phyloP scores from a whole-genome alignment of 345 rosid genomes.

The Eucalyptus pauciflora region DNA sequence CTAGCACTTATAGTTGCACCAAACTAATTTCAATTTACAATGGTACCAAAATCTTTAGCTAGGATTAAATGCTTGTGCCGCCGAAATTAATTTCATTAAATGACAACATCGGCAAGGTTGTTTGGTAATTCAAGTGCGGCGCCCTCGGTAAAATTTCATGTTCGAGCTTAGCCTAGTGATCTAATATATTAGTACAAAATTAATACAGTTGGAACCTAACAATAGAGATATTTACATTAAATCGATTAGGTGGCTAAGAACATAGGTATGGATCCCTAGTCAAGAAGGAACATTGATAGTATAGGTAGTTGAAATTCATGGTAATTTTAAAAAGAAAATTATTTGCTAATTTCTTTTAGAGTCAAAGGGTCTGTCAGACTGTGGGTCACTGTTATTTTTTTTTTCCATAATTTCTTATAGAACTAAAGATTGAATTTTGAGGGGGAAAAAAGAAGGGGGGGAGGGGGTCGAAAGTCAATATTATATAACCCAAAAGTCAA shows the following conservation, averaged over 20 bases:
- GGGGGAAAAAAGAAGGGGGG: not conserved
- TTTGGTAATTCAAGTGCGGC: not conserved
- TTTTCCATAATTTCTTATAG: not conserved
- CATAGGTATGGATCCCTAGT: not conserved
- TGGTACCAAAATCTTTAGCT: not conserved
- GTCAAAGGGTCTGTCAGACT: not conserved
- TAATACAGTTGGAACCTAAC: not conserved
- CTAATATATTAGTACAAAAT: not conserved
- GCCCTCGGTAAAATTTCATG: not conserved
- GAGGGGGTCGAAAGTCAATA: not conserved
- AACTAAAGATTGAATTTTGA: not conserved
- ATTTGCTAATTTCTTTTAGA: not conserved
- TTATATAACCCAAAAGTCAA: not conserved
- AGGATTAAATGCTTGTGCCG: not conserved
- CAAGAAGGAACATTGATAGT: not conserved
- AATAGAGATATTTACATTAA: not conserved
- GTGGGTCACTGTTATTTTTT: not conserved
- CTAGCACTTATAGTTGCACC: not conserved
- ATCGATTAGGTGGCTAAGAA: not conserved
- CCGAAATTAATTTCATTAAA: not conserved
- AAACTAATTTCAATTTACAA: not conserved
- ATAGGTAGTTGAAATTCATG: not conserved
- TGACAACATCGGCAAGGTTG: not conserved
- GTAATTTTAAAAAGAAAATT: not conserved
- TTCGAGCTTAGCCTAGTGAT: not conserved